These are phyloP conservation scores for Triticum turgidum DNA, from an alignment of 176 grass and related monocot species.

Conservation along the genomic window DNA sequence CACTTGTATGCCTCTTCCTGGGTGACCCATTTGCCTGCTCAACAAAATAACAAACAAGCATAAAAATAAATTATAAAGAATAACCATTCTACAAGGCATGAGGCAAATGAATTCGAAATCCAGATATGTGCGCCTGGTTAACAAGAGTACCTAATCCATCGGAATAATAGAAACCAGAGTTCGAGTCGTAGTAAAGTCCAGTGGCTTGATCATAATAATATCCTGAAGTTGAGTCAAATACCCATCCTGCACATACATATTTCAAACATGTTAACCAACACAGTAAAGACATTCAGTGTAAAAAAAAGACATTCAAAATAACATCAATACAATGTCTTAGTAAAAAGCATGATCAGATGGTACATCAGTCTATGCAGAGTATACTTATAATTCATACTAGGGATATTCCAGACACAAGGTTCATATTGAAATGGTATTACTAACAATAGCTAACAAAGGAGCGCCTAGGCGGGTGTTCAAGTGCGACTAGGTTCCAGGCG, in stretches of 20 bases:
- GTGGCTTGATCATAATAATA: conserved; percentile 74
- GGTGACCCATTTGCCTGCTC: conserved; percentile 74
- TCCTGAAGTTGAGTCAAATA: conserved; percentile 60
- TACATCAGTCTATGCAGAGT: not conserved
- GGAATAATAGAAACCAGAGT: conserved; percentile 85
- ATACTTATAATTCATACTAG: not conserved
- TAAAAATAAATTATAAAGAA: not conserved
- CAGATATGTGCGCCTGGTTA: not conserved
- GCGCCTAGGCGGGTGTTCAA: no score
- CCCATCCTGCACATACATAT: conserved; percentile 57
- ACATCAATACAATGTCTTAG: not conserved
- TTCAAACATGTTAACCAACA: not conserved
- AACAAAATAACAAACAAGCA: not conserved
- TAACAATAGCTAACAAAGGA: no score
- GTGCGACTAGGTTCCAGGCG: no score
- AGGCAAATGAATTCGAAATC: not conserved
- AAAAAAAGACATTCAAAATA: not conserved
- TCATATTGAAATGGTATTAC: not conserved
- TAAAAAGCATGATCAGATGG: not conserved
- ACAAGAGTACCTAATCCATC: conserved; percentile 54
- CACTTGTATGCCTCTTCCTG: conserved; percentile 77
- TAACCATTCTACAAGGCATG: not conserved
- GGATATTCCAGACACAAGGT: not conserved
- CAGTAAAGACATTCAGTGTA: not conserved
- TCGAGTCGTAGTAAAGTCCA: conserved; percentile 70